Conservation (phyloP, 139 green algal genomes). For the Tetraselmis striata region DNA sequence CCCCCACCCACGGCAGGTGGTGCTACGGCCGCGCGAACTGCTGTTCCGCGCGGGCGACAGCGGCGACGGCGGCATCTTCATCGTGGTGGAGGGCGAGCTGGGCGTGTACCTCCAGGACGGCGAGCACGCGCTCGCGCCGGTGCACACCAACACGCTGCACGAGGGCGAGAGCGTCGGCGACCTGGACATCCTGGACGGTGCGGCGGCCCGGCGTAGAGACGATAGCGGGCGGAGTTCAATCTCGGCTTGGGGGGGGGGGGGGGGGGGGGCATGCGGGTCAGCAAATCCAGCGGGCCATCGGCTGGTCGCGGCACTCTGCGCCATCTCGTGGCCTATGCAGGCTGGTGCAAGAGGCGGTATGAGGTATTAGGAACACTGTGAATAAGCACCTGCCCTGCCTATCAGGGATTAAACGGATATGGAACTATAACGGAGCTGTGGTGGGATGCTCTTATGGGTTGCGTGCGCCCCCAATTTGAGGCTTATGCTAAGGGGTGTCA, state of each 20-base stretch:
- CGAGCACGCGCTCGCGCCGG: conserved; percentile 13
- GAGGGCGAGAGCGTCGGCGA: conserved; percentile 68
- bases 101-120: conserved; percentile 55
- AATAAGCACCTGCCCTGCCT: too few relatives aligned
- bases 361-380: too few relatives aligned
- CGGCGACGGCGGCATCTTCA: conserved; percentile 59
- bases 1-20: conserved; percentile 35
- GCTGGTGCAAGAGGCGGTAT: too few relatives aligned
- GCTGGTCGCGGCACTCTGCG: too few relatives aligned
- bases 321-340: too few relatives aligned
- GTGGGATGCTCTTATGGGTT: too few relatives aligned
- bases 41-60: conserved; percentile 56
- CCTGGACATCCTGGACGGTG: conserved; percentile 66
- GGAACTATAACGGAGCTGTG: too few relatives aligned
- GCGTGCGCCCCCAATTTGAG: too few relatives aligned
- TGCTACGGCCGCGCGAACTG: conserved; percentile 43
- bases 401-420: too few relatives aligned
- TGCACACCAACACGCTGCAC: conserved; percentile 59
- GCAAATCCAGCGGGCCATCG: not conserved
- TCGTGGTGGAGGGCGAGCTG: conserved; percentile 62
- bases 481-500: too few relatives aligned
- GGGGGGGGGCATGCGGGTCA: not conserved
- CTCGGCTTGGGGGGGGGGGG: not conserved
- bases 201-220: too few relatives aligned
- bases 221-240: too few relatives aligned